phyloP scores from a whole-genome alignment of 768 basidiomycete genomes.

The Macrocybe gigantea region DNA sequence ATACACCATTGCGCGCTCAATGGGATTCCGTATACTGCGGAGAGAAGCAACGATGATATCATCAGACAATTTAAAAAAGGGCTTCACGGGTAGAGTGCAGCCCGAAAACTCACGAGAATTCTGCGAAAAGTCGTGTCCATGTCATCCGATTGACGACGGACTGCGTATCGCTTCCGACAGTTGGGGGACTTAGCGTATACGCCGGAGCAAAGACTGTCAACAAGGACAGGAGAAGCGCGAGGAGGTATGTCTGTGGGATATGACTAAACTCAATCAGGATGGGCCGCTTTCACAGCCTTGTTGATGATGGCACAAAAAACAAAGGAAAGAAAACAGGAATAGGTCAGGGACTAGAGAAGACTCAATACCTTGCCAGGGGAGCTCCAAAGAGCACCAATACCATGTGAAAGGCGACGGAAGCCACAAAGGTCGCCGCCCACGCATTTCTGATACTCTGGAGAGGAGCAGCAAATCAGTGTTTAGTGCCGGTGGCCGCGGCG shows the following conservation, averaged over 20 bases:
- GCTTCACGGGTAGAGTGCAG: not conserved
- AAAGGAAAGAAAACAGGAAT: too few relatives aligned
- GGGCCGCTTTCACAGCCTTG: slow-evolving; percentile 51
- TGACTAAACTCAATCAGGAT: slow-evolving; percentile 49
- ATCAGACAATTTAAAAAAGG: not conserved
- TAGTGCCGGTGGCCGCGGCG: not conserved
- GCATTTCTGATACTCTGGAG: not conserved
- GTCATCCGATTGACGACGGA: slow-evolving; percentile 53
- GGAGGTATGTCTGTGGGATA: slow-evolving; percentile 22
- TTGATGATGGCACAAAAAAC: too few relatives aligned
- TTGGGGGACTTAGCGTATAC: slow-evolving; percentile 63
- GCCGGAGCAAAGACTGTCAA: slow-evolving; percentile 63
- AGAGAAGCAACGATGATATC: not conserved
- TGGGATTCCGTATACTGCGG: slow-evolving; percentile 47
- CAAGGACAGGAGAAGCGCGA: slow-evolving; percentile 64
- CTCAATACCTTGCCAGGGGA: not conserved
- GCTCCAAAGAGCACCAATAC: slow-evolving; percentile 1
- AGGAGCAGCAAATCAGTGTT: not conserved
- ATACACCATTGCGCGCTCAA: slow-evolving; percentile 77
- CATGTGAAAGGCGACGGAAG: not conserved
- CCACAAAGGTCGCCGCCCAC: not conserved
- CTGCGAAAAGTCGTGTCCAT: slow-evolving; percentile 79
- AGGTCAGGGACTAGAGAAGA: not conserved
- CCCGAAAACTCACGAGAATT: slow-evolving; percentile 60
- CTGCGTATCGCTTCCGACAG: slow-evolving; percentile 31